Evolutionary conservation across 2,329 filamentous ascomycete species (phyloP), one percentile per base, ranked within the genome.

Genomic region (Simplicillium sp.): DNA sequence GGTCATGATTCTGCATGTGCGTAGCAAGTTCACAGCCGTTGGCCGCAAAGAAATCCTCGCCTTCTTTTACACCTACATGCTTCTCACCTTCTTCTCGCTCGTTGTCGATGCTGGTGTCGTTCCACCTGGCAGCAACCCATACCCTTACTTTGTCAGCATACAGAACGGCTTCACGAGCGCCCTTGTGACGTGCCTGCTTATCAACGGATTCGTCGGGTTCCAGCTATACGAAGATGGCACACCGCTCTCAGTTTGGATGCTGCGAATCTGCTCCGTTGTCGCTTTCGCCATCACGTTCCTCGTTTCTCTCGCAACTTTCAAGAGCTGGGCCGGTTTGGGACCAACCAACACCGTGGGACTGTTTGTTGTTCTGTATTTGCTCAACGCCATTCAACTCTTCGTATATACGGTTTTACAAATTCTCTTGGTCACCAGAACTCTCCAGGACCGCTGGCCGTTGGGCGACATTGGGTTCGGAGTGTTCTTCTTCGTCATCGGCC

Each of bases 181-280:
- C 1, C 74, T 94, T 20, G 83, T 92, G 58, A 90, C 87, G 18
- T 94, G 84, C 59, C 71, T 98, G 42, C 69, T 97, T 53, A 89
- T 98, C 70, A 97, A 97, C 61, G 92, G 92, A 34, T 98, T 98
- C 56, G 90, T 98, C 40, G 92, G 92, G 29, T 98, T 98, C 64
- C 92, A 97, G 64, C 72, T 98, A 11, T 98, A 98, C 61, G 92
- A 98, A 64, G 92, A 98, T 55, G 92, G 92, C 38, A 98, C 92
- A 2, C 82, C 84, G 2, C 69, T 97, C 33, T 96, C 89, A 0
- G 82, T 98, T 34, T 98, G 92, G 92, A 79, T 96, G 52, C 69
- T 98, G 46, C 82, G 90, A 40, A 65, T 86, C 25, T 81, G 78
- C 57, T 94, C 87, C 2, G 64, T 84, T 13, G 76, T 71, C 47